Percentiles rank a stretch among this genome's conserved stretches.
These are phyloP conservation scores for Juncus effusus DNA, from an alignment of 176 grass and related monocot species.

Conservation along the genomic window DNA sequence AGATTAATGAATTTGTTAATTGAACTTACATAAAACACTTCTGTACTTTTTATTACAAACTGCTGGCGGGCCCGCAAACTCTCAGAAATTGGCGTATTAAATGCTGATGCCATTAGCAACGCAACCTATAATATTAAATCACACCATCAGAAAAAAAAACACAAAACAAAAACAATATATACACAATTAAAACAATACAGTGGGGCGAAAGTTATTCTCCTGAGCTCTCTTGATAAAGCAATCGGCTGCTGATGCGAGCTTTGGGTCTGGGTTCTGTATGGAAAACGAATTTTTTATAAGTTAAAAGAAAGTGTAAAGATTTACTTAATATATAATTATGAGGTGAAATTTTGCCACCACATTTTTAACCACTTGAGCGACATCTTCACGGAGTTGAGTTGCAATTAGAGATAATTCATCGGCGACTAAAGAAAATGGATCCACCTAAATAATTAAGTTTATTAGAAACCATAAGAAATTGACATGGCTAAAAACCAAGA, in stretches of 20 bases:
- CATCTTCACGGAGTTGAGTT: slow-evolving; percentile 74
- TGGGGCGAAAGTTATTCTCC: slow-evolving; percentile 93
- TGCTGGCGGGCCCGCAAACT: slow-evolving; percentile 69
- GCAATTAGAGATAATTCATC: slow-evolving; percentile 84
- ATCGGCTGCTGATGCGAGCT: slow-evolving; percentile 86
- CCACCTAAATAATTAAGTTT: slow-evolving; percentile 13
- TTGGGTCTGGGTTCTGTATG: slow-evolving; percentile 58
- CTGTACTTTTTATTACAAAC: slow-evolving; percentile 77
- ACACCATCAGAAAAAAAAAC: background rate
- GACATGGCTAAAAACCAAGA: background rate
- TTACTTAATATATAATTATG: background rate
- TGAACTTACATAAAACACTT: slow-evolving; percentile 93
- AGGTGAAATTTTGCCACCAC: background rate
- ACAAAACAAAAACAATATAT: background rate
- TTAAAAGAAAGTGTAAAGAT: background rate
- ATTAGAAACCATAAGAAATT: no score
- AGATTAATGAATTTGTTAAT: background rate
- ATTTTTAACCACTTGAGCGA: slow-evolving; percentile 60
- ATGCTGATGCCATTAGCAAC: slow-evolving; percentile 87
- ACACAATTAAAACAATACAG: slow-evolving; percentile 30
- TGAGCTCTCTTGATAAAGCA: slow-evolving; percentile 90
- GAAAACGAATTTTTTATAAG: background rate
- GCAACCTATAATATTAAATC: slow-evolving; percentile 50
- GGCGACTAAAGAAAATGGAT: slow-evolving; percentile 85
- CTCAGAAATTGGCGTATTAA: slow-evolving; percentile 65